These are phyloP conservation scores for Talaromyces ruber DNA, from an alignment of 495 filamentous ascomycete genomes.

Conservation along the genomic window DNA sequence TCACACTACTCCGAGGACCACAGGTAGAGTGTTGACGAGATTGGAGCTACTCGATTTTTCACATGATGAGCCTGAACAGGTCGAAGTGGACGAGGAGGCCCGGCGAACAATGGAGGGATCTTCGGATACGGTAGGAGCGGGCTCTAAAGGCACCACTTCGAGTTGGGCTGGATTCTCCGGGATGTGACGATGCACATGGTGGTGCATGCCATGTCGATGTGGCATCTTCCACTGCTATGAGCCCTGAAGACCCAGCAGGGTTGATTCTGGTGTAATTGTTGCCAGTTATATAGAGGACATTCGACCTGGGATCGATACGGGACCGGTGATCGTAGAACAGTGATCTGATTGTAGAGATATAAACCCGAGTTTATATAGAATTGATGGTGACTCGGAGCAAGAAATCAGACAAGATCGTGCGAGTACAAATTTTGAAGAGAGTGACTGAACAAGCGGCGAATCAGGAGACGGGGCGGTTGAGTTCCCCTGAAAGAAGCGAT, in stretches of 20 bases:
- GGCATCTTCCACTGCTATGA: slow-evolving; percentile 2
- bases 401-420: not conserved
- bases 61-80: slow-evolving; percentile 18
- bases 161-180: not conserved
- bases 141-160: slow-evolving; percentile 19
- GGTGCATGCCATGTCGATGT: slow-evolving; percentile 1
- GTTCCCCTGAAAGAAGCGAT: not conserved
- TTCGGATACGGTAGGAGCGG: slow-evolving; percentile 12
- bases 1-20: slow-evolving; percentile 76
- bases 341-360: not conserved
- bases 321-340: not conserved
- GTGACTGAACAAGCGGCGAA: not conserved
- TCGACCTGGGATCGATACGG: not conserved
- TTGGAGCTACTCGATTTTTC: slow-evolving; percentile 48
- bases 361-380: not conserved
- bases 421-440: not conserved
- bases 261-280: not conserved
- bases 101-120: slow-evolving; percentile 1
- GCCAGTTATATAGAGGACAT: not conserved
- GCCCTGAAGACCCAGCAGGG: not conserved
- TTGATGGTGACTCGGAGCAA: not conserved
- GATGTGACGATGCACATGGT: slow-evolving; percentile 2
- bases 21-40: slow-evolving; percentile 59
- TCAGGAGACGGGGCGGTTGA: not conserved
- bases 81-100: not conserved